Evolutionary conservation across 139 green algal genomes (phyloP).

Genomic region (Auxenochlorella pyrenoidosa): DNA sequence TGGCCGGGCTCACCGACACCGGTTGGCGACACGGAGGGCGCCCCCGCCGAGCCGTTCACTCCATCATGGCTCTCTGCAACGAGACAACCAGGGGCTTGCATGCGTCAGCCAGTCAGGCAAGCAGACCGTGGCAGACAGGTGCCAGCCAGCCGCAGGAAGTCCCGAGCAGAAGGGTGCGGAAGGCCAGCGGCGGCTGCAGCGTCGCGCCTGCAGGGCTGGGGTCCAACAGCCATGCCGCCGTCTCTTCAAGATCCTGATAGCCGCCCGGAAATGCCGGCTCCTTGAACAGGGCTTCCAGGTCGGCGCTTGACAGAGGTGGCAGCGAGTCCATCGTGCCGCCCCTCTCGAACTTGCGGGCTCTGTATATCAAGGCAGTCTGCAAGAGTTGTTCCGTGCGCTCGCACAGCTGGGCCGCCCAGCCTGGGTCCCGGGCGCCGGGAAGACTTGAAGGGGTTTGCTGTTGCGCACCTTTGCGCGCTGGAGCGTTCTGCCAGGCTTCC

Average conservation of each 20-base stretch:
- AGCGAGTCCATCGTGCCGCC: too few species aligned
- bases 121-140: too few species aligned
- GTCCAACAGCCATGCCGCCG: conserved; percentile 14
- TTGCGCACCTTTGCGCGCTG: too few species aligned
- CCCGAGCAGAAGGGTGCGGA: neutral
- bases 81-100: neutral
- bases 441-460: too few species aligned
- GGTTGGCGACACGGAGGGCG: neutral
- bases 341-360: too few species aligned
- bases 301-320: neutral
- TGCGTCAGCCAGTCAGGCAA: neutral
- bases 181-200: neutral
- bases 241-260: neutral
- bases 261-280: neutral
- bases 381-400: too few species aligned
- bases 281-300: conserved; percentile 13
- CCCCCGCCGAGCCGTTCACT: neutral
- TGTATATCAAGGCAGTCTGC: too few species aligned
- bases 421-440: too few species aligned
- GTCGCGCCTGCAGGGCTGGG: neutral
- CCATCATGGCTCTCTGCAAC: neutral
- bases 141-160: neutral
- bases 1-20: neutral
- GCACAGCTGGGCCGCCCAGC: too few species aligned
- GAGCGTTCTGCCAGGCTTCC: too few species aligned